Percentiles rank a stretch among this genome's conserved stretches.
Conservation (phyloP, 805 yeast species). For the Soucietia sequanensis region DNA sequence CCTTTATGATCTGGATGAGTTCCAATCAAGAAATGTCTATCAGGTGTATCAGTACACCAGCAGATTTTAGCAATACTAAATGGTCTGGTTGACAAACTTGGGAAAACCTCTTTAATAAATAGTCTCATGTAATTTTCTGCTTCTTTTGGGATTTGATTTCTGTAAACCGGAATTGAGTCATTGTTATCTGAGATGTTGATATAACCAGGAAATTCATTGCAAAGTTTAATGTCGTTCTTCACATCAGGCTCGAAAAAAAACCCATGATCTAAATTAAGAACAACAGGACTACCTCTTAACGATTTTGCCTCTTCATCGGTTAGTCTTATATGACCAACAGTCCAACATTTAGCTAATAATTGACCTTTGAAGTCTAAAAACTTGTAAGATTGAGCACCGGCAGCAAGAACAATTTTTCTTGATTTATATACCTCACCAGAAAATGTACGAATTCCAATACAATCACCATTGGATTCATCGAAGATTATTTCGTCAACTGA, state of each 20-base stretch:
- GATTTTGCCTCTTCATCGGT: conserved; percentile 27
- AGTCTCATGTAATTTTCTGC: conserved; percentile 30
- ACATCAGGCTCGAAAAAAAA: conserved; percentile 42
- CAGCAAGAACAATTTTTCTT: conserved; percentile 29
- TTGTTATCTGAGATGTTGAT: conserved; percentile 15
- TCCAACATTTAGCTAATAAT: conserved; percentile 39
- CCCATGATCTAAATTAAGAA: conserved; percentile 36
- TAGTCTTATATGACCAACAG: conserved; percentile 40
- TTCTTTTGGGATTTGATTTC: conserved; percentile 26
- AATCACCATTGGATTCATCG: conserved; percentile 5
- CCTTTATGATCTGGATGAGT: conserved; percentile 25
- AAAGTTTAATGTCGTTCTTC: conserved; percentile 32
- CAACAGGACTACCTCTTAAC: conserved; percentile 33
- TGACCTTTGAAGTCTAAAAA: conserved; percentile 35
- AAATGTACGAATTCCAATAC: conserved; percentile 23
- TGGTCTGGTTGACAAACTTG: conserved; percentile 24
- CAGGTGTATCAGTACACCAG: conserved; percentile 38
- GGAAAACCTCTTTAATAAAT: conserved; percentile 29
- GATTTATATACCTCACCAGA: conserved; percentile 23
- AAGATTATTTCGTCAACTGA: conserved; percentile 17
- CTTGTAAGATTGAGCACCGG: conserved; percentile 38
- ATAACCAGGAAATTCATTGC: conserved; percentile 42
- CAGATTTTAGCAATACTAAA: conserved; percentile 28
- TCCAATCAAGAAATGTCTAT: conserved; percentile 27
- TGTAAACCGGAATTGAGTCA: conserved; percentile 28